Conservation (phyloP, 257 asterid genomes). For the Jasminum sambac region DNA sequence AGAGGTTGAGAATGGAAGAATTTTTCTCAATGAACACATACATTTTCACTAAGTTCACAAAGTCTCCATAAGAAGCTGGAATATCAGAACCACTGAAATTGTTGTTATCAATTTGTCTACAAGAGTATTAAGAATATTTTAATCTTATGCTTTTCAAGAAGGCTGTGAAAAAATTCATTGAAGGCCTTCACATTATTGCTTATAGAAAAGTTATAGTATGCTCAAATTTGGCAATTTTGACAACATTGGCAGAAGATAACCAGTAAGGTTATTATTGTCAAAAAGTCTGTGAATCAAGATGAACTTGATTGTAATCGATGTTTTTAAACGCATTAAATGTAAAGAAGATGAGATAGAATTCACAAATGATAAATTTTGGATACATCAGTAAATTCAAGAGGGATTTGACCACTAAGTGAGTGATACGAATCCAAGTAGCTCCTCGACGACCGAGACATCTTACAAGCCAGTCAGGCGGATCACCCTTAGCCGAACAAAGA, state of each 20-base stretch:
- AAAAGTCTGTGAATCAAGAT: slow-evolving; percentile 38
- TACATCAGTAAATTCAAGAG: slow-evolving; percentile 36
- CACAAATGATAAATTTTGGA: slow-evolving; percentile 45
- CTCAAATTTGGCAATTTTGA: slow-evolving; percentile 29
- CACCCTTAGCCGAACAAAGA: too few species aligned
- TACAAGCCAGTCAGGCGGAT: too few species aligned
- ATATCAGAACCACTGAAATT: slow-evolving; percentile 41
- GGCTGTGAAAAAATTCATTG: neutral
- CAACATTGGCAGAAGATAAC: slow-evolving; percentile 33
- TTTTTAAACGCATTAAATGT: neutral
- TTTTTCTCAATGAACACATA: slow-evolving; percentile 26
- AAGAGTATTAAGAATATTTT: slow-evolving; percentile 7
- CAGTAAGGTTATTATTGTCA: slow-evolving; percentile 20
- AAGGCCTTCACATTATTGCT: neutral
- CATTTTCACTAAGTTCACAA: slow-evolving; percentile 36
- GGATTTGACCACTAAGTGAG: slow-evolving; percentile 52
- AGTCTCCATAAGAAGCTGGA: slow-evolving; percentile 45
- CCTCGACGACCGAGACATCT: too few species aligned
- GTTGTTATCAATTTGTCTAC: slow-evolving; percentile 57
- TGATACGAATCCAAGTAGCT: too few species aligned
- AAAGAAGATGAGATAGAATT: slow-evolving; percentile 7
- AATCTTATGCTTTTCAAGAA: neutral
- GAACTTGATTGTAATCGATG: neutral
- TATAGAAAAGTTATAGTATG: slow-evolving; percentile 39
- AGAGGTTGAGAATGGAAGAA: slow-evolving; percentile 1